phyloP scores from a whole-genome alignment of 768 basidiomycete genomes.

The Amanita muscaria region DNA sequence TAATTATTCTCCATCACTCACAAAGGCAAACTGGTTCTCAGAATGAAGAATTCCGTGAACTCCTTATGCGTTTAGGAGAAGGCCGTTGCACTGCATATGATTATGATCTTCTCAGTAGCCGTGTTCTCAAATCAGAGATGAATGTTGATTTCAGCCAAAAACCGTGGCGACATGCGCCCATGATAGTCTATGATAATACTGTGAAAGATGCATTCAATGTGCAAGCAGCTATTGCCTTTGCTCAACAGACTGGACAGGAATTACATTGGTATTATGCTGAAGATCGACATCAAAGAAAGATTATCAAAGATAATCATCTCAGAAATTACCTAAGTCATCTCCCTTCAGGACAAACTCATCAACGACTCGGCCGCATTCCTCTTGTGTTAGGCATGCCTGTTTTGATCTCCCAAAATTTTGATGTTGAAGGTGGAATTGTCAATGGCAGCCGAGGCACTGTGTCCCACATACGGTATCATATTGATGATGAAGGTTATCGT shows the following conservation, averaged over 20 bases:
- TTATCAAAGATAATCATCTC: neutral
- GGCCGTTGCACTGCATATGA: too few species aligned
- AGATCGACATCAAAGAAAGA: neutral
- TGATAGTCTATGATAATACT: conserved; percentile 29
- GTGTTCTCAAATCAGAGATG: too few species aligned
- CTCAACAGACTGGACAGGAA: conserved; percentile 8
- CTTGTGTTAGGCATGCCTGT: conserved; percentile 28
- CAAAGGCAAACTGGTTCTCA: too few species aligned
- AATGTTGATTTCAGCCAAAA: too few species aligned
- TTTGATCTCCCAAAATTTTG: conserved; percentile 28
- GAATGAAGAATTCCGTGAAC: too few species aligned
- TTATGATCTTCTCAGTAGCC: too few species aligned
- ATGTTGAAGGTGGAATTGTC: conserved; percentile 26
- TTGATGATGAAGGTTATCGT: neutral
- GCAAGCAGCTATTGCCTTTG: conserved; percentile 17
- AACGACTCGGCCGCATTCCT: neutral
- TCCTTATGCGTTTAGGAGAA: too few species aligned
- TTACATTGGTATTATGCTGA: neutral
- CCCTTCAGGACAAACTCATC: neutral
- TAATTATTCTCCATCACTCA: too few species aligned
- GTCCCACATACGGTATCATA: conserved; percentile 3
- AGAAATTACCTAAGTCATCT: neutral
- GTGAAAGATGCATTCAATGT: conserved; percentile 29
- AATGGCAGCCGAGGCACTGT: conserved; percentile 26
- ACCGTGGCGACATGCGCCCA: conserved; percentile 20